phyloP scores from a whole-genome alignment of 2,329 filamentous ascomycete genomes.

The Calonectria multiphialidica region DNA sequence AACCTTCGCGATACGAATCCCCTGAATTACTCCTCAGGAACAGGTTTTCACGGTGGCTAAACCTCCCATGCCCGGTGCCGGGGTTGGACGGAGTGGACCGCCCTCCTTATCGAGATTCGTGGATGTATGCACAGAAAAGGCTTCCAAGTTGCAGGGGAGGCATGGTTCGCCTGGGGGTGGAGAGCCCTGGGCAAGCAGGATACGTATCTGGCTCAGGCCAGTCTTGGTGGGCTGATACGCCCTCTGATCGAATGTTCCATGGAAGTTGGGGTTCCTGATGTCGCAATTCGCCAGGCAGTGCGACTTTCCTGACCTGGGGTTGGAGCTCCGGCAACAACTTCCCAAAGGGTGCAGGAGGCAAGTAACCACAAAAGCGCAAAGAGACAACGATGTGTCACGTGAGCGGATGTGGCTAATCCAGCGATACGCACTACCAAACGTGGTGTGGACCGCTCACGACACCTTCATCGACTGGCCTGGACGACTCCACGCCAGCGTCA shows the following conservation, averaged over 20 bases:
- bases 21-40: constrained; percentile 16
- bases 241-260: constrained; percentile 34
- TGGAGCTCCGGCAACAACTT: constrained; percentile 17
- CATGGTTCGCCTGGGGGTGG: constrained; percentile 14
- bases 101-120: constrained; percentile 33
- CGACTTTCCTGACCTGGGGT: neutral
- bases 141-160: constrained; percentile 8
- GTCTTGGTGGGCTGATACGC: constrained; percentile 28
- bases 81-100: constrained; percentile 27
- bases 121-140: constrained; percentile 16
- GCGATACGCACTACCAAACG: constrained; percentile 11
- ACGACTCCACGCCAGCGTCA: constrained; percentile 32
- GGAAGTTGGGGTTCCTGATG: constrained; percentile 19
- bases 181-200: constrained; percentile 12
- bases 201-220: constrained; percentile 27
- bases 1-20: constrained; percentile 23
- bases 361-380: neutral
- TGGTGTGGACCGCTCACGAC: constrained; percentile 29
- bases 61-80: constrained; percentile 18
- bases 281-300: constrained; percentile 9
- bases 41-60: constrained; percentile 28
- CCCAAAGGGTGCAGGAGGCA: constrained; percentile 5
- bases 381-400: constrained; percentile 31
- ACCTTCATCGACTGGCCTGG: constrained; percentile 29
- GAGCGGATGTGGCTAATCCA: constrained; percentile 22